Percentiles rank a stretch among this genome's conserved stretches.
Conservation (phyloP, 1,284 basidiomycete species). For the Cutaneotrichosporon mucoides region DNA sequence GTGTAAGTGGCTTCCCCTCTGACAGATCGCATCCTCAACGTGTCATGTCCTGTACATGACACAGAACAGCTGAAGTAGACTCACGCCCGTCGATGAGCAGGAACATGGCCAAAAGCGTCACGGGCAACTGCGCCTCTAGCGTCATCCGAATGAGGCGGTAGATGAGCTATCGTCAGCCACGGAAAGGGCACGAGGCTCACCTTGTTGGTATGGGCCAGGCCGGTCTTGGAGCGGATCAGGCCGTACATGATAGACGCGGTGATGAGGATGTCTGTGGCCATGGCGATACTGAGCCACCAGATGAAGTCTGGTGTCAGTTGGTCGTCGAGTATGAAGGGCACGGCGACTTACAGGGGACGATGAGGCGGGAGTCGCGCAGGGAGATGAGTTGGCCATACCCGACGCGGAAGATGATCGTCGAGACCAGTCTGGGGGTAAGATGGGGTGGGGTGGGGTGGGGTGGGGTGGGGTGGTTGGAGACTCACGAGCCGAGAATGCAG, state of each 20-base stretch:
- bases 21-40: too few relatives aligned
- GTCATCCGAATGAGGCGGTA: conserved; percentile 29
- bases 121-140: conserved; percentile 34
- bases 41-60: too few relatives aligned
- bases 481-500: neutral
- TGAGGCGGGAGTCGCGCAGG: neutral
- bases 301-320: neutral
- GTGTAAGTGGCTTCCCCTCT: too few relatives aligned
- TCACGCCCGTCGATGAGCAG: conserved; percentile 27
- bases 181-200: too few relatives aligned
- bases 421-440: too few relatives aligned
- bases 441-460: too few relatives aligned
- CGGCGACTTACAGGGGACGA: neutral
- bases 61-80: too few relatives aligned
- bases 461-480: too few relatives aligned
- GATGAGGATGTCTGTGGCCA: conserved; percentile 31
- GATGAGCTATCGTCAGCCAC: conserved; percentile 16
- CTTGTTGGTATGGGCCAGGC: conserved; percentile 32
- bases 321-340: neutral
- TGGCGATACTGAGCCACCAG: conserved; percentile 14
- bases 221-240: conserved; percentile 28
- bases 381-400: neutral
- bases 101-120: conserved; percentile 25
- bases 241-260: conserved; percentile 27
- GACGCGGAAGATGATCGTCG: neutral